These are phyloP conservation scores for Kwoniella sp. DNA, from an alignment of 768 basidiomycete species.

Conservation along the genomic window DNA sequence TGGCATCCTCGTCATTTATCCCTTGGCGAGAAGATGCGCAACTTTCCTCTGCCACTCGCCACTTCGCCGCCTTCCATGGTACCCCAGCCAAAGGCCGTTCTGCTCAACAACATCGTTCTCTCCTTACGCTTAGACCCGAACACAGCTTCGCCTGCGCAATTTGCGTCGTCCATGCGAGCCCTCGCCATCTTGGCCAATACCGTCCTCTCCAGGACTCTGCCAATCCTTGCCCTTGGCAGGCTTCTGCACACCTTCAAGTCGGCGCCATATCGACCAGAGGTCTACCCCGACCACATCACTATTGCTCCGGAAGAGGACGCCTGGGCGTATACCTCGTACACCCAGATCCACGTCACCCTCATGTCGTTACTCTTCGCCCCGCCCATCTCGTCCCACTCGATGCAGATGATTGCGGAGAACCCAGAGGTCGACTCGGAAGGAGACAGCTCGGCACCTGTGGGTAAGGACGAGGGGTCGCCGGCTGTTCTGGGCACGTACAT, in stretches of 20 bases:
- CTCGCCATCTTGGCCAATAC: constrained; percentile 47
- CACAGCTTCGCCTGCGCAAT: constrained; percentile 11
- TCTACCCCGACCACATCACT: constrained; percentile 35
- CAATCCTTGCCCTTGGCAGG: constrained; percentile 30
- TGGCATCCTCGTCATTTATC: constrained; percentile 47
- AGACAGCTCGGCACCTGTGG: neutral
- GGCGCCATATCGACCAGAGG: constrained; percentile 27
- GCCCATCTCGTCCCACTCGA: constrained; percentile 30
- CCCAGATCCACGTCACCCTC: constrained; percentile 46
- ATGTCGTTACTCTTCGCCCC: constrained; percentile 43
- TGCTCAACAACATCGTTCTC: constrained; percentile 34
- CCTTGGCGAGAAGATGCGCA: constrained; percentile 39
- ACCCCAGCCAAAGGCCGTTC: constrained; percentile 27
- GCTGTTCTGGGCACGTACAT: constrained; percentile 18
- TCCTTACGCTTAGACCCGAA: constrained; percentile 24
- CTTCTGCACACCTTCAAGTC: constrained; percentile 33
- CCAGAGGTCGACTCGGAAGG: neutral
- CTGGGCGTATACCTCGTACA: constrained; percentile 44
- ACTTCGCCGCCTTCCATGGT: constrained; percentile 43
- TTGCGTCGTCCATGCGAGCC: constrained; percentile 39
- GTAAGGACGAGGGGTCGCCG: neutral
- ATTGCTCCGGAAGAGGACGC: constrained; percentile 16
- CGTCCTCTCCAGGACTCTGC: constrained; percentile 44
- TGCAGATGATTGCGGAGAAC: constrained; percentile 18
- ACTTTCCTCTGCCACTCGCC: constrained; percentile 44